phyloP scores from a whole-genome alignment of 2,329 filamentous ascomycete genomes.

The Colletotrichum graminicola region DNA sequence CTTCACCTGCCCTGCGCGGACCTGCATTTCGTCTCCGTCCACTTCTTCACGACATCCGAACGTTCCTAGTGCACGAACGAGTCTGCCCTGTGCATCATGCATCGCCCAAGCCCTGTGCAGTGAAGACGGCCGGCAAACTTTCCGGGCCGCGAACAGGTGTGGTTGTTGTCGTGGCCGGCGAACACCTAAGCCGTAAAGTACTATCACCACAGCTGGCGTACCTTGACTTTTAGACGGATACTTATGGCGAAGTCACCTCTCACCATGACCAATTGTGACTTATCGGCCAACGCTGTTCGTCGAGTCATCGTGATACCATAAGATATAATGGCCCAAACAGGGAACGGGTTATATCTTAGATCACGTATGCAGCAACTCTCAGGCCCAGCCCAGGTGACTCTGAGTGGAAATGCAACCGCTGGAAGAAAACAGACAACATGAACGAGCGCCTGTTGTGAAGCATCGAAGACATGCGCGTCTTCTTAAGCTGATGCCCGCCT shows the following conservation, averaged over 20 bases:
- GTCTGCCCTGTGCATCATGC: conserved; percentile 21
- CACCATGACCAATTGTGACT: background rate
- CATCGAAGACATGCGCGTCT: background rate
- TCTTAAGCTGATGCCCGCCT: conserved; percentile 7
- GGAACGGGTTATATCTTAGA: background rate
- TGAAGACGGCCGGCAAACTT: background rate
- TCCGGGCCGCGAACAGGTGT: background rate
- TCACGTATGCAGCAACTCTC: background rate
- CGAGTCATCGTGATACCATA: background rate
- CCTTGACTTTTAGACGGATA: background rate
- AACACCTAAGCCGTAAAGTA: background rate
- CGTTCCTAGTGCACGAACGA: background rate
- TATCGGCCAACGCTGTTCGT: background rate
- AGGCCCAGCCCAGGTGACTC: too few relatives aligned
- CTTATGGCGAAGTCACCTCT: background rate
- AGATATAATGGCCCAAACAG: background rate
- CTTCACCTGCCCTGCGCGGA: conserved; percentile 13
- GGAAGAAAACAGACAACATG: background rate
- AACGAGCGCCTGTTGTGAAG: background rate
- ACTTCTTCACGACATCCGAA: conserved; percentile 30
- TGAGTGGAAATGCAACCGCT: background rate
- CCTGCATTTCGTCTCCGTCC: conserved; percentile 36
- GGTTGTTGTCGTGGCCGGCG: background rate
- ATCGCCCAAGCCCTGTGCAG: background rate
- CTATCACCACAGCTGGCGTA: background rate